Conservation (phyloP, 2,329 filamentous ascomycete genomes). For the Diaporthe longicolla region DNA sequence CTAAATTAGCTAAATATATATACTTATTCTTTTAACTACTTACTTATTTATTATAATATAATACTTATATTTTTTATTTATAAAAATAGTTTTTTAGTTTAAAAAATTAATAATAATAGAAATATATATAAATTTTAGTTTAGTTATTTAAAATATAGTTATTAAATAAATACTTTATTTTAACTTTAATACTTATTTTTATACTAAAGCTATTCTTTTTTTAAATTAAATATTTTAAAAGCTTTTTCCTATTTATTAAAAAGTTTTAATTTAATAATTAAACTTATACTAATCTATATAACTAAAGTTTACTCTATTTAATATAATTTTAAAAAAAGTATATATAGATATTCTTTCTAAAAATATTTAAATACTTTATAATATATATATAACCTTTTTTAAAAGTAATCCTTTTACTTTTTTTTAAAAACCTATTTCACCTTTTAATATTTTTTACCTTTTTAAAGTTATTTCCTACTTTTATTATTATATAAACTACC, state of each 20-base stretch:
- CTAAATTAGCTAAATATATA: neutral
- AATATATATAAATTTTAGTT: neutral
- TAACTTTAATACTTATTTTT: neutral
- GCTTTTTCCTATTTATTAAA: neutral
- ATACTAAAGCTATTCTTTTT: neutral
- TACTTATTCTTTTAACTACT: neutral
- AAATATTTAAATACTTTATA: neutral
- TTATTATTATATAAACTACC: no score
- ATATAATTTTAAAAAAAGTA: neutral
- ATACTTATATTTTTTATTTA: neutral
- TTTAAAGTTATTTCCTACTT: no score
- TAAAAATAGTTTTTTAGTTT: neutral
- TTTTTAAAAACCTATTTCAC: neutral
- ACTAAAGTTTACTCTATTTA: neutral
- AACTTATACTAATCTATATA: neutral
- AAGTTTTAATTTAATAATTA: neutral
- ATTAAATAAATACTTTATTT: neutral
- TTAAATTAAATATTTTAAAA: neutral
- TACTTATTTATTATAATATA: neutral
- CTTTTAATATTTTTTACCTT: neutral
- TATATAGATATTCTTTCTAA: neutral
- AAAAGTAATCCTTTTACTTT: neutral
- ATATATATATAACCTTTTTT: neutral
- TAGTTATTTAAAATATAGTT: neutral
- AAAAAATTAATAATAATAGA: neutral